These are phyloP conservation scores for Excoecaria cochinchinensis DNA, from an alignment of 345 rosid species.

Conservation along the genomic window DNA sequence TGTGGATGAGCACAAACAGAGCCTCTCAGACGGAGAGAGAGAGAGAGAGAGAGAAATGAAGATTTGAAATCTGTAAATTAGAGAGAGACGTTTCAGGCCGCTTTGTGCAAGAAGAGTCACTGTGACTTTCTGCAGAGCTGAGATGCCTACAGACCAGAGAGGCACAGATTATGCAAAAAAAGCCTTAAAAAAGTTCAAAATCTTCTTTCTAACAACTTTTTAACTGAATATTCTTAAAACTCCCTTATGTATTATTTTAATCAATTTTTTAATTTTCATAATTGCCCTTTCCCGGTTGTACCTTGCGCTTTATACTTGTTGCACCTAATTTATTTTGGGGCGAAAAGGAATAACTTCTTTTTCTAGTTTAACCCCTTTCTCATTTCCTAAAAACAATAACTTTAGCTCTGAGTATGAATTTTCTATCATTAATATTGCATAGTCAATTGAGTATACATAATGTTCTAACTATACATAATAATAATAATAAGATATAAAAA, in stretches of 20 bases:
- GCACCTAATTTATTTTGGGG: not conserved
- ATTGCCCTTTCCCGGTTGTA: not conserved
- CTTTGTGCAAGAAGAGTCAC: slow-evolving; percentile 1
- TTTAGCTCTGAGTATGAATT: no score
- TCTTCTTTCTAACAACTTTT: slow-evolving; percentile 6
- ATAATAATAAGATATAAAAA: no score
- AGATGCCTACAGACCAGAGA: slow-evolving; percentile 12
- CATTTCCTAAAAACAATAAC: no score
- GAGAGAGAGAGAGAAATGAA: not conserved
- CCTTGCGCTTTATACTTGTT: not conserved
- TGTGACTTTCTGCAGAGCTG: slow-evolving; percentile 21
- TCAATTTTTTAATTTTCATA: not conserved
- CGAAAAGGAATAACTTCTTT: no score
- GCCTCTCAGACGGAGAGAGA: not conserved
- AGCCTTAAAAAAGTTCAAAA: not conserved
- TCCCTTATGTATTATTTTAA: not conserved
- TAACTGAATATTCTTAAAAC: slow-evolving; percentile 4
- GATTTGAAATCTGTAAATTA: not conserved
- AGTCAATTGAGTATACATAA: no score
- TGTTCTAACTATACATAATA: no score
- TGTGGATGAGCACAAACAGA: not conserved
- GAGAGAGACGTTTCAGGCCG: slow-evolving; percentile 19
- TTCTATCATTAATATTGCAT: no score
- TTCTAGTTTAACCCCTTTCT: no score
- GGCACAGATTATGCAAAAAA: not conserved